phyloP scores from a whole-genome alignment of 768 basidiomycete species.

The Boletus pseudo-olivaceus region DNA sequence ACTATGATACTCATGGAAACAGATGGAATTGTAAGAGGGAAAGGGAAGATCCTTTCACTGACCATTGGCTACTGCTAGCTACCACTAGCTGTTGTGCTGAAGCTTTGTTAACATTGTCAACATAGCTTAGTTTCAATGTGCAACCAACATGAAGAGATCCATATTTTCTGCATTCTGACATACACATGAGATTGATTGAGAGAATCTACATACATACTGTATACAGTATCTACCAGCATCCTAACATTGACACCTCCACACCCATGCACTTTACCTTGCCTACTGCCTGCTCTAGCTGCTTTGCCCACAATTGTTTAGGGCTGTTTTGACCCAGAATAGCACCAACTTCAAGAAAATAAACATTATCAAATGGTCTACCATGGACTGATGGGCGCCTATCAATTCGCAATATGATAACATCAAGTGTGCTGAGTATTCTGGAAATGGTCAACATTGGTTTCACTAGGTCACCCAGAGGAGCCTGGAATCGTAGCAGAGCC shows the following conservation, averaged over 20 bases:
- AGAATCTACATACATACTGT: too few relatives aligned
- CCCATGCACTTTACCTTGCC: constrained; percentile 34
- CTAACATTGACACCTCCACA: constrained; percentile 39
- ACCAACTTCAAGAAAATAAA: constrained; percentile 63
- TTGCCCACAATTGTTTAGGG: constrained; percentile 27
- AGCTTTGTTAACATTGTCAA: too few relatives aligned
- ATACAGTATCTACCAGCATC: constrained; percentile 54
- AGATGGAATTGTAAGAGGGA: too few relatives aligned
- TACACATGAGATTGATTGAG: neutral
- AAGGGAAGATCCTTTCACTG: too few relatives aligned
- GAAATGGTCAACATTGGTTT: constrained; percentile 11
- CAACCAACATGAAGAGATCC: neutral
- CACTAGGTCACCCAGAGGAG: neutral
- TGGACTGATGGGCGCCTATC: constrained; percentile 60
- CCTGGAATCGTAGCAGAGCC: constrained; percentile 39
- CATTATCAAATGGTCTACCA: constrained; percentile 47
- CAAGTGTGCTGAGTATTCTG: constrained; percentile 35
- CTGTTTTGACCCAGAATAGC: neutral
- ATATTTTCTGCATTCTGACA: neutral
- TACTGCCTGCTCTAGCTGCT: constrained; percentile 35
- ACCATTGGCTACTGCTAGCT: too few relatives aligned
- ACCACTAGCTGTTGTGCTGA: too few relatives aligned
- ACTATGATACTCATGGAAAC: too few relatives aligned
- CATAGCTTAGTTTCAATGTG: neutral
- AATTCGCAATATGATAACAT: constrained; percentile 47